These are phyloP conservation scores for Trichoderma asperellum DNA, from an alignment of 2,329 filamentous ascomycete genomes.

Conservation along the genomic window DNA sequence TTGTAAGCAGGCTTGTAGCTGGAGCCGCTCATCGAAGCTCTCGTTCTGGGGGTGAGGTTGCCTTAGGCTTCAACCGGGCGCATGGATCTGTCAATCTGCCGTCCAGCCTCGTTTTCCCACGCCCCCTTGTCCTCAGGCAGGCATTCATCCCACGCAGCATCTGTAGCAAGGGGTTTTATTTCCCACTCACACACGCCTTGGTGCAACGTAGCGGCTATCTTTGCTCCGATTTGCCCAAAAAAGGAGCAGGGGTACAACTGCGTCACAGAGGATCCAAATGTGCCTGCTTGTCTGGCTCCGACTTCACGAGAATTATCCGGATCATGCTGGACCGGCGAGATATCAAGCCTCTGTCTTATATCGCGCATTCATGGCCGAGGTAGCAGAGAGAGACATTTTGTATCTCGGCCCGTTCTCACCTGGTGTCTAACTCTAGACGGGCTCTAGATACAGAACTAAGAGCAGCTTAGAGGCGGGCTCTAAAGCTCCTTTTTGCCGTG, in stretches of 20 bases:
- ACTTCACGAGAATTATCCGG: constrained; percentile 28
- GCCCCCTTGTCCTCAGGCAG: constrained; percentile 18
- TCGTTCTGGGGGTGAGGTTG: constrained; percentile 21
- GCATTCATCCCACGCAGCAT: constrained; percentile 23
- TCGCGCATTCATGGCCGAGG: constrained; percentile 18
- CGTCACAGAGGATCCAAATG: neutral
- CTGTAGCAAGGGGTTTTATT: constrained; percentile 10
- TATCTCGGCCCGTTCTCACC: constrained; percentile 13
- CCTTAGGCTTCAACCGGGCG: constrained; percentile 27
- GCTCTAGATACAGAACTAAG: neutral
- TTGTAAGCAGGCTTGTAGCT: neutral
- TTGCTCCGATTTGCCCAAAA: constrained; percentile 14
- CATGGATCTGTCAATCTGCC: constrained; percentile 29
- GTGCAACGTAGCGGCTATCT: constrained; percentile 5
- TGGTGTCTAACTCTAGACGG: constrained; percentile 26
- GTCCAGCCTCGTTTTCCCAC: constrained; percentile 19
- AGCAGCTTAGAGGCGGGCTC: neutral
- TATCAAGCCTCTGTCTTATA: constrained; percentile 5
- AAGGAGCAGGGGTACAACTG: neutral
- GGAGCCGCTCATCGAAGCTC: neutral
- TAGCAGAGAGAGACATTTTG: neutral
- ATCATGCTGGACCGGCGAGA: neutral
- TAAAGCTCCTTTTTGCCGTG: neutral
- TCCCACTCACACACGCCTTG: neutral
- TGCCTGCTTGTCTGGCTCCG: neutral